Percentiles rank a stretch among this genome's conserved stretches.
These are phyloP conservation scores for Lichtheimia hyalospora DNA, from an alignment of 371 early-diverging fungal genomes.

Conservation along the genomic window DNA sequence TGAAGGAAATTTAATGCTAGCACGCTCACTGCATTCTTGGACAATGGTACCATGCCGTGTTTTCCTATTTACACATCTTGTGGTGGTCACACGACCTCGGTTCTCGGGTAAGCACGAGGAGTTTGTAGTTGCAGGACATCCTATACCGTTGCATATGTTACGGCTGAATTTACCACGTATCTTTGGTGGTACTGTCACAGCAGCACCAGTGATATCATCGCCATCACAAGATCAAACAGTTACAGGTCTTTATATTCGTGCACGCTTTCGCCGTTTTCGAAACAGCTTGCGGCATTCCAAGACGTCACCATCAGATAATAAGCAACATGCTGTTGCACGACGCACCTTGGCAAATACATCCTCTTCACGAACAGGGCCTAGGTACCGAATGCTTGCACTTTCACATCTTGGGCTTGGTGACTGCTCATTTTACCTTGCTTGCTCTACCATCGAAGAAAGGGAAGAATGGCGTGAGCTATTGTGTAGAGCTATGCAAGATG, in stretches of 20 bases:
- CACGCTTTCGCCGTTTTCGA: constrained; percentile 13
- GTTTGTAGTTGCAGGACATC: constrained; percentile 14
- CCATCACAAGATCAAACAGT: constrained; percentile 3
- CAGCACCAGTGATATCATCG: background rate
- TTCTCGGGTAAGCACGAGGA: constrained; percentile 17
- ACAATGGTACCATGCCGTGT: constrained; percentile 22
- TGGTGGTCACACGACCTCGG: constrained; percentile 29
- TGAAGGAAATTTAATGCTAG: constrained; percentile 25
- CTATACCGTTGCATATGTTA: constrained; percentile 31
- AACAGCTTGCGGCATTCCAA: constrained; percentile 9
- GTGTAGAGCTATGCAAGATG: constrained; percentile 3
- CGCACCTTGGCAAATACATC: no score
- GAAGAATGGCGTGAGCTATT: constrained; percentile 15
- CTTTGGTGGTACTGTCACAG: background rate
- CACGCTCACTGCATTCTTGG: constrained; percentile 27
- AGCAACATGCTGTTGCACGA: background rate
- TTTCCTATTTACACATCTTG: constrained; percentile 37
- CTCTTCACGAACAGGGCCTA: no score
- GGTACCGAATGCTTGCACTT: constrained; percentile 7
- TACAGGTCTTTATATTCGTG: constrained; percentile 18
- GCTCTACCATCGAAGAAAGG: constrained; percentile 9
- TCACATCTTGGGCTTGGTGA: constrained; percentile 15
- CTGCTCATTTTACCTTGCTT: constrained; percentile 9
- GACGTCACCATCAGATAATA: constrained; percentile 5
- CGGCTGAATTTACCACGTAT: constrained; percentile 7